Evolutionary conservation across 345 rosid genomes (phyloP).

Genomic region (Murraya paniculata): DNA sequence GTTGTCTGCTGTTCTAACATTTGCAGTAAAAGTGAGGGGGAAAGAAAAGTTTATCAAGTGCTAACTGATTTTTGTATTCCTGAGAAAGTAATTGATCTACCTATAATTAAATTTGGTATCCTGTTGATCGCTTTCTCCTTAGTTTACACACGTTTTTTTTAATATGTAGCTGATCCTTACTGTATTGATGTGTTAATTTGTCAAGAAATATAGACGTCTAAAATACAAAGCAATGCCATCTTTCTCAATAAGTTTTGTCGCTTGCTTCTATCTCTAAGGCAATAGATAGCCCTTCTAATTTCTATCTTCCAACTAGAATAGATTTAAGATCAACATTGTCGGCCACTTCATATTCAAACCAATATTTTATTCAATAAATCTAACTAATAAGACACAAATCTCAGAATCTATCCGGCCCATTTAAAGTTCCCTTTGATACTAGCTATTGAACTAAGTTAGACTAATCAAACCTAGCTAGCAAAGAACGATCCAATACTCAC

Average conservation of each 20-base stretch:
- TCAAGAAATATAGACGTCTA: not conserved
- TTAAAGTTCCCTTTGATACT: not conserved
- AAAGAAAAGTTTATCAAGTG: no score
- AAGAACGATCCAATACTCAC: not conserved
- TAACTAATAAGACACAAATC: not conserved
- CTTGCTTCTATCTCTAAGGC: not conserved
- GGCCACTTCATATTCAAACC: not conserved
- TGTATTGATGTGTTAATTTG: not conserved
- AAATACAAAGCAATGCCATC: not conserved
- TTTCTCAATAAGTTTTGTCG: not conserved
- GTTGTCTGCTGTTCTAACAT: not conserved
- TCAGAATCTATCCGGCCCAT: not conserved
- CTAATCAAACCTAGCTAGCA: not conserved
- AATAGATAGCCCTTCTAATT: not conserved
- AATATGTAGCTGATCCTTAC: not conserved
- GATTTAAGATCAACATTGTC: not conserved
- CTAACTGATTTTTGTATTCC: not conserved
- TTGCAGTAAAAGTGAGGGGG: not conserved
- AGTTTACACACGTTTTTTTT: not conserved
- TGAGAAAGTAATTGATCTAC: not conserved
- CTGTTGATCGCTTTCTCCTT: not conserved
- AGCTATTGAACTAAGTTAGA: not conserved
- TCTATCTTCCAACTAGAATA: not conserved
- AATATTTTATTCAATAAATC: not conserved
- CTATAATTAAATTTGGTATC: no score